Evolutionary conservation across 139 green algal genomes (phyloP).

Genomic region (Picochlorum sp.): DNA sequence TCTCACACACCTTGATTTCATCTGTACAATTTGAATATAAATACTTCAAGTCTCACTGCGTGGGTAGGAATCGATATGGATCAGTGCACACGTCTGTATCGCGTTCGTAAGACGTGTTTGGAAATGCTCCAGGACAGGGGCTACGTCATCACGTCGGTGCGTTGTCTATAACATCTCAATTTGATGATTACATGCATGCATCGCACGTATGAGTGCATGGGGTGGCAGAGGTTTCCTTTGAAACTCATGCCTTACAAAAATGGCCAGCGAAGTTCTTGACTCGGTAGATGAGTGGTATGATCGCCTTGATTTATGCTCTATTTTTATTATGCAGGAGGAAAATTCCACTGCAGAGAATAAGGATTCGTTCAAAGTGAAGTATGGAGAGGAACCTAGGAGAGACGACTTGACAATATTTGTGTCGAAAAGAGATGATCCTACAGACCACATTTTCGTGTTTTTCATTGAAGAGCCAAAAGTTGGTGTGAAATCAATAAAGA

Average conservation of each 20-base stretch:
- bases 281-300: not conserved
- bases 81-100: slow-evolving; percentile 55
- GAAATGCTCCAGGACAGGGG: slow-evolving; percentile 87
- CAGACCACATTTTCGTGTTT: slow-evolving; percentile 90
- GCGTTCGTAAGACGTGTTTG: slow-evolving; percentile 66
- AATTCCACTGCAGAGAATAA: slow-evolving; percentile 42
- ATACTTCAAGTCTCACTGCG: no score
- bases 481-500: slow-evolving; percentile 95
- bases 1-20: no score
- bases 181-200: not conserved
- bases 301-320: not conserved
- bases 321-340: slow-evolving; percentile 49
- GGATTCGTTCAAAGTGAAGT: slow-evolving; percentile 72
- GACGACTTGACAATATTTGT: slow-evolving; percentile 80
- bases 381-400: slow-evolving; percentile 59
- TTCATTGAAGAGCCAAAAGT: slow-evolving; percentile 89
- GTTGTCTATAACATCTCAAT: not conserved
- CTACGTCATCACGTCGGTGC: slow-evolving; percentile 75
- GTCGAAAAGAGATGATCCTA: slow-evolving; percentile 41
- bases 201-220: no score
- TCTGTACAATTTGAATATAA: no score
- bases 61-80: slow-evolving; percentile 46
- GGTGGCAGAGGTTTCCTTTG: no score
- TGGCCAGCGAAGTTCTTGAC: not conserved
- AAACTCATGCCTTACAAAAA: no score